phyloP scores from a whole-genome alignment of 306 rosid species.

The Quercus parvula region DNA sequence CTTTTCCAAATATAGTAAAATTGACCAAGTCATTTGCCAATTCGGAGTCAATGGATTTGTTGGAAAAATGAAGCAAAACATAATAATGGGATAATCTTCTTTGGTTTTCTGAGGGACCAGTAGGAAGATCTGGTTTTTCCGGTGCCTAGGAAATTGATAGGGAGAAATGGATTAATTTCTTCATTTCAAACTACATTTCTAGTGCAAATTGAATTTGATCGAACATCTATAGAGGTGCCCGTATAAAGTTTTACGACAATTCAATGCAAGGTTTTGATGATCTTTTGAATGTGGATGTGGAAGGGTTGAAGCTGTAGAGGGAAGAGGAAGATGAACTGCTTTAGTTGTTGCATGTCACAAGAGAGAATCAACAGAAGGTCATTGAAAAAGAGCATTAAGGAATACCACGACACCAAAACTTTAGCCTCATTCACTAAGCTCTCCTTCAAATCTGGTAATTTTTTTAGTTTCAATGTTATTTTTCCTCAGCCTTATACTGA shows the following conservation, averaged over 20 bases:
- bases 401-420: slow-evolving; percentile 45
- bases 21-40: slow-evolving; percentile 47
- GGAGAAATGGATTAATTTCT: not conserved
- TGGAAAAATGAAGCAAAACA: slow-evolving; percentile 32
- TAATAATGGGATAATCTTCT: slow-evolving; percentile 13
- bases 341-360: slow-evolving; percentile 60
- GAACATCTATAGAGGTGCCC: not conserved
- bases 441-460: slow-evolving; percentile 66
- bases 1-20: slow-evolving; percentile 34
- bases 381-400: slow-evolving; percentile 53
- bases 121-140: slow-evolving; percentile 44
- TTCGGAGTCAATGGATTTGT: slow-evolving; percentile 36
- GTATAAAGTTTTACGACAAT: not conserved
- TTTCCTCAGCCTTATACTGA: not conserved
- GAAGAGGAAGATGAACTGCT: slow-evolving; percentile 69
- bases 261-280: slow-evolving; percentile 26
- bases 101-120: slow-evolving; percentile 35
- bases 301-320: slow-evolving; percentile 19
- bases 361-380: slow-evolving; percentile 39
- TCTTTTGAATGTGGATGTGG: slow-evolving; percentile 24
- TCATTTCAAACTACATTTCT: not conserved
- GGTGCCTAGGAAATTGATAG: not conserved
- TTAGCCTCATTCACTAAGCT: slow-evolving; percentile 59
- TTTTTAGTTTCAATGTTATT: slow-evolving; percentile 8
- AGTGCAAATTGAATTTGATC: too few species aligned